Base-by-base conservation (phyloP, 1,284 basidiomycete species). In the Coniophora puteana region DNA sequence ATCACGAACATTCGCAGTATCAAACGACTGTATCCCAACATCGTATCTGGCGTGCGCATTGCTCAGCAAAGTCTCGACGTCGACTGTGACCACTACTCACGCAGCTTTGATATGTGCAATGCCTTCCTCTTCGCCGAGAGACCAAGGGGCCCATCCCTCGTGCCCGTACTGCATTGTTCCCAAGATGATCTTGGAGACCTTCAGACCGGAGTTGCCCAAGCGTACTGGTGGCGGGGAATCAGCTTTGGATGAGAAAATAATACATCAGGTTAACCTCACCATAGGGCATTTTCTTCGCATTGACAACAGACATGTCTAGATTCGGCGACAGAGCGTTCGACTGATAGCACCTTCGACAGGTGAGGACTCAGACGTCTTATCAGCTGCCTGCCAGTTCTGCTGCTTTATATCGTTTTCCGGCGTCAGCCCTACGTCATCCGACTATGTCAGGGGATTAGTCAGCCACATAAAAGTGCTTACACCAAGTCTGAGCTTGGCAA, bases 21-120 rank as follows among this genome's bases (percentile, higher is more conserved):
- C 83, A 43, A 85, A 86, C 0, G 81, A 74, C 55, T 83, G 74
- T 48, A 85, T 80, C 8, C 83, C 83, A 6, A 71, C 67, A 25
- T 77, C 72, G 47, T 75, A 78, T 14, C 75, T 77, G 40, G 27
- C 20, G 14, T 29, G 25, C n/a, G n/a, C n/a, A n/a, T n/a, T n/a
- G n/a, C n/a, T n/a, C n/a, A n/a, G n/a, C n/a, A n/a, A n/a, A n/a
- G n/a, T n/a, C n/a, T n/a, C n/a, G n/a, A n/a, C n/a, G n/a, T n/a
- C n/a, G n/a, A n/a, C n/a, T n/a, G n/a, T 8, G 7, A 20, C 31
- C 14, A 35, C 20, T 34, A 51, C 68, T 50, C 40, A 74, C 69
- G 77, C 78, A 27, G 59, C 57, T 54, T 75, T 76, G 54, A 84
- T 77, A 45, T 80, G 77, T 44, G 77, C 66, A 12, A 74, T 62